Evolutionary conservation across 306 rosid genomes (phyloP), one percentile per base, ranked within the genome.

Genomic region (Inga oerstediana): DNA sequence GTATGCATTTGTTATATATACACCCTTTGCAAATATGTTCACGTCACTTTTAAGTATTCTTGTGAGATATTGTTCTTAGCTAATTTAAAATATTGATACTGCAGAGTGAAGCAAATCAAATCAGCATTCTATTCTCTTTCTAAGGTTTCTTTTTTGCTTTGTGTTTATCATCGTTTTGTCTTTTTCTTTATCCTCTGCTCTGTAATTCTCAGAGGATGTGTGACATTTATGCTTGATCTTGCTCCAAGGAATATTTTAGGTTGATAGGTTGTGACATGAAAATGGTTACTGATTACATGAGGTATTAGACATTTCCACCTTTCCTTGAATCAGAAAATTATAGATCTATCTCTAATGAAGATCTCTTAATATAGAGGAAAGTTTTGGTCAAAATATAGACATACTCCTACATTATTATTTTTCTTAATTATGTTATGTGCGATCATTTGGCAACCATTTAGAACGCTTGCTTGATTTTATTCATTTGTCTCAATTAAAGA

Each of bases 101-200:
- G 88, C 90, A 91, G 97, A 85, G 87, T 89, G 90, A 88, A 90
- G 88, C 97, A 92, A 90, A 93, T 93, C 90, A 93, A 90, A 75
- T 93, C 98, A 45, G 92, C 98, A n/a, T 93, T 92, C 90, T 93
- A 93, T 86, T 78, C 94, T 71, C 77, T 93, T 85, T 44, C 92
- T 51, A 93, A 93, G 98, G 98, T 92, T 80, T 69, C 70, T 45
- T 39, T 70, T 72, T 70, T 37, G 17, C 44, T 45, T 80, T 49
- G 4, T 68, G 61, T 76, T 82, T 39, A 51, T 51, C 61, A 27
- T 17, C 39, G 17, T 74, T 76, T 76, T 45, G 8, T 30, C 46
- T 85, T 51, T 67, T 10, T 76, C 46, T 69, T 30, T 68, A 32
- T 3, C 65, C 71, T 78, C 12, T 70, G 34, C 80, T 14, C 27